Base-by-base conservation (phyloP, 116 monocot genomes). In the Papilionanthe hybrid region DNA sequence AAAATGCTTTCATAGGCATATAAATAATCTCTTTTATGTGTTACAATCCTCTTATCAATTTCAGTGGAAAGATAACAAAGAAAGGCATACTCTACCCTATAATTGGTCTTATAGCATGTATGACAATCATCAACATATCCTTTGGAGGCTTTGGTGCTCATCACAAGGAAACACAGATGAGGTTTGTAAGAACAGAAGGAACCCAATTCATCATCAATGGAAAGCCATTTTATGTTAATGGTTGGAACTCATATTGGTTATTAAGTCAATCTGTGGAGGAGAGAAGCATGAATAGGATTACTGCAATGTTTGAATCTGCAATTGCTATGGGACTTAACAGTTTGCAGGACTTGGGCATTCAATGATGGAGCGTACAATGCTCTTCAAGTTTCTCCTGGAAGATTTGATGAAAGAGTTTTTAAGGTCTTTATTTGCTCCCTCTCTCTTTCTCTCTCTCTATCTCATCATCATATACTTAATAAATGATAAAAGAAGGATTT, bases 271-370 rank as follows among this genome's bases (percentile, higher is more conserved):
- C 65, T 3, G 27, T 27, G 22, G 65, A 65, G 65, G 9, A 65
- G 65, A 65, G 25, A 10, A 65, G 11, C 27, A 23, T 7, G 22
- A 9, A 2, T 3, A 25, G 22, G 28, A 65, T 65, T 22, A 65
- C 8, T 22, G 27, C 8, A 10, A 65, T 65, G 65, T 65, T 65
- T 65, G 65, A 65, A 27, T 25, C 65, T 25, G 27, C 23, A n/a
- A 9, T 50, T 3, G 41, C 55, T 0, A 22, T 80, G 58, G 80
- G 80, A 5, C 80, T 80, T 15, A n/a, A 74, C 72, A 3, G 80
- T 80, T 3, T 80, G 80, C 41, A 58, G 80, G 44, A 80, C 80
- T 23, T 80, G 80, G 80, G 73, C 74, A 2, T 80, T 80, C 60
- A 80, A 74, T 58, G 80, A 80, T 25, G 75, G 73, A 17, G 43